Evolutionary conservation across 495 filamentous ascomycete genomes (phyloP).

Genomic region (Annulohypoxylon moriforme): DNA sequence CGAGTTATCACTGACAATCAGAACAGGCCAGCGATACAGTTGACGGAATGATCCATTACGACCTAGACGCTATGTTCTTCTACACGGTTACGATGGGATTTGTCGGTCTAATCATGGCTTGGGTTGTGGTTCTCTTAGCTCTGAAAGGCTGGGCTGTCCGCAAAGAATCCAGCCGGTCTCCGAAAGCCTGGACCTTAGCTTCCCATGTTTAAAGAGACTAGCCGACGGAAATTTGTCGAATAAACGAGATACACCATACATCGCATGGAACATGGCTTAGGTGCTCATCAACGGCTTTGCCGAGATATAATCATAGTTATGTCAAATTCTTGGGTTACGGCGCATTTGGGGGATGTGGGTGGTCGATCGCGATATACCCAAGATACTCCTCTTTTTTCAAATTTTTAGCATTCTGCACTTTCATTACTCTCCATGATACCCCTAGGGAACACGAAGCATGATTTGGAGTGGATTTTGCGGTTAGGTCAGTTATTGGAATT

Average conservation of each 20-base stretch:
- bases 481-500: background rate
- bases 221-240: background rate
- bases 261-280: constrained; percentile 19
- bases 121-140: constrained; percentile 80
- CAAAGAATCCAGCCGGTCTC: constrained; percentile 58
- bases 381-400: constrained; percentile 25
- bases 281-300: background rate
- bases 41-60: constrained; percentile 77
- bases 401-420: constrained; percentile 41
- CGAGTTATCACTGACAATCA: constrained; percentile 30
- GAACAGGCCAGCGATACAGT: constrained; percentile 75
- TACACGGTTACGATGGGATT: constrained; percentile 91
- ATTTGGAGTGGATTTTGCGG: constrained; percentile 24
- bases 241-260: constrained; percentile 15
- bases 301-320: background rate
- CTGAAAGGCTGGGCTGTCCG: constrained; percentile 89
- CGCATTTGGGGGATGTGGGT: constrained; percentile 31
- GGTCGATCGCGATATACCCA: constrained; percentile 40
- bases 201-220: constrained; percentile 21
- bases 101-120: constrained; percentile 86
- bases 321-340: constrained; percentile 34
- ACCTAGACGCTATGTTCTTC: constrained; percentile 86
- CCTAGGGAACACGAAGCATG: constrained; percentile 39
- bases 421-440: constrained; percentile 45
- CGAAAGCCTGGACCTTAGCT: constrained; percentile 32